Evolutionary conservation across 306 rosid species (phyloP), one percentile per base, ranked within the genome.

Genomic region (Dicorynia guianensis): DNA sequence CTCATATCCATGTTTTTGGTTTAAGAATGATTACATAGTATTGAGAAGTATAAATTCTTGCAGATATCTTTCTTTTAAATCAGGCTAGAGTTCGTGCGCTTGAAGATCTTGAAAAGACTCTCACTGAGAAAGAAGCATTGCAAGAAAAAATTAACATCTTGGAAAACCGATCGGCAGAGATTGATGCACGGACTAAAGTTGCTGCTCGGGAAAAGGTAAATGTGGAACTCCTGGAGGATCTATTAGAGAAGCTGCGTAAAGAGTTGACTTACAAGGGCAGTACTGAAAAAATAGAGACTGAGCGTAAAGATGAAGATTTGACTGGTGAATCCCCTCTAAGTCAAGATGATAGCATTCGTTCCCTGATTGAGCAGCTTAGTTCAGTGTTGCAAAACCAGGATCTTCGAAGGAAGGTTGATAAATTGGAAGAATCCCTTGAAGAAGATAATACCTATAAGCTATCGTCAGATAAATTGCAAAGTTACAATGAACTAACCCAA

Each of bases 51-150:
- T 18, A 67, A 69, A 36, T 72, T 86, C 44, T 76, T 72, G 47
- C 54, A 95, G 99, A 95, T 79, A 84, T 95, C 78, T 92, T 81
- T 81, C 89, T 92, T 71, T 81, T 95, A 67, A 95, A 95, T 80
- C 90, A 77, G 62, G 97, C 96, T 38, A 91, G 99, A 43, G 83
- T 92, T 39, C 83, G 60, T 65, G 93, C 93, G 18, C 90, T 87
- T 61, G 77, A 93, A 76, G 93, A 95, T 75, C 90, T 90, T 79
- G 97, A 89, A 55, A 92, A 80, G 78, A 81, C 87, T 87, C 81
- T 87, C 17, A 34, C 83, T 7, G 99, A 95, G 84, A 95, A 95
- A 84, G 86, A 90, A 78, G 76, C 80, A 25, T 80, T 95, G 77
- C 97, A 88, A 82, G 85, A 83, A 72, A 91, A 95, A 81, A 87